Percentiles rank a stretch among this genome's conserved stretches.
Evolutionary conservation across 2,329 filamentous ascomycete species (phyloP).

Genomic region (Fusarium virguliforme): DNA sequence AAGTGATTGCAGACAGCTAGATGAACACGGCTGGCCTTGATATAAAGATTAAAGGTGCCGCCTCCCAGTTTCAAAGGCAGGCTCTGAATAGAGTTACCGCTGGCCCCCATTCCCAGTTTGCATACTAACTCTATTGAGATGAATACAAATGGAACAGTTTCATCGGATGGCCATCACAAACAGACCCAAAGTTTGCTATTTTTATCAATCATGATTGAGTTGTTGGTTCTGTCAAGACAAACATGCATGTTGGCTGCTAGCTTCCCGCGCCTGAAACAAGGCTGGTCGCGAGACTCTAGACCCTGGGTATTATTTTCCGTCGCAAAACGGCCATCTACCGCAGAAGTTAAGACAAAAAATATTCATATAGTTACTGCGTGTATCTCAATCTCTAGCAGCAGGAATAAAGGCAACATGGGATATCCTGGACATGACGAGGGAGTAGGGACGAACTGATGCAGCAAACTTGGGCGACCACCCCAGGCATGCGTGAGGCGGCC

Average conservation of each 20-base stretch:
- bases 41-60: neutral
- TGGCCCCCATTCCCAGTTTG: neutral
- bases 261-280: neutral
- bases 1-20: neutral
- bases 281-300: neutral
- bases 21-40: neutral
- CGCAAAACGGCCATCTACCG: neutral
- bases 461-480: neutral
- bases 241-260: slow-evolving; percentile 13
- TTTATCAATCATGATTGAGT: neutral
- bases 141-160: neutral
- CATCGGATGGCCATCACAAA: neutral
- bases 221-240: neutral
- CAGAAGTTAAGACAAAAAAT: neutral
- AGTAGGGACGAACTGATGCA: neutral
- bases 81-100: neutral
- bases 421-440: neutral
- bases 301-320: neutral
- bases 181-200: neutral
- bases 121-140: neutral
- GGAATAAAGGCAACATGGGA: neutral
- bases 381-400: neutral
- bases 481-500: too few relatives aligned
- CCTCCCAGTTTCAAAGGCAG: neutral
- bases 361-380: neutral